A percentile compares a stretch with the other conserved stretches of the same genome.
phyloP scores from a whole-genome alignment of 2,329 filamentous ascomycete species.

The Stagonosporopsis chrysanthemi region DNA sequence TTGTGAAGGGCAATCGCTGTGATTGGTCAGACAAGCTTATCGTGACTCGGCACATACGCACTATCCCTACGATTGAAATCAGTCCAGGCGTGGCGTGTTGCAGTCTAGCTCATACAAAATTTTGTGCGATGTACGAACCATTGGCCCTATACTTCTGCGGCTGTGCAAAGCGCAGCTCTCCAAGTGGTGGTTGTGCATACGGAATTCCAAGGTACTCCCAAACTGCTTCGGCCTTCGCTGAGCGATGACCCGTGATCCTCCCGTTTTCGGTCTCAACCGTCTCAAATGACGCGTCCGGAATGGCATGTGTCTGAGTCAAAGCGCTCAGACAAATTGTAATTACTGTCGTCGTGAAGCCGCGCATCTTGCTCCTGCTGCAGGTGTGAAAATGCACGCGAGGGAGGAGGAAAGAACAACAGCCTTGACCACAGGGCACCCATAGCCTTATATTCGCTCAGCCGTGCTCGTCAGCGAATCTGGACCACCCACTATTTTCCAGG shows the following conservation, averaged over 20 bases:
- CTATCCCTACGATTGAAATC: constrained; percentile 18
- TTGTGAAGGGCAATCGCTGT: constrained; percentile 34
- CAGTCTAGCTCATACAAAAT: constrained; percentile 17
- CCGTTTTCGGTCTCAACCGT: constrained; percentile 21
- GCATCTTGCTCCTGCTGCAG: not conserved
- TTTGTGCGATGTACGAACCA: constrained; percentile 16
- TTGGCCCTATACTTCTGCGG: constrained; percentile 27
- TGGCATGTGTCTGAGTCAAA: not conserved
- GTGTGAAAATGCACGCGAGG: not conserved
- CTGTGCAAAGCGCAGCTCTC: constrained; percentile 40
- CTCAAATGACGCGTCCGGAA: not conserved
- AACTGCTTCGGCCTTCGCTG: constrained; percentile 25
- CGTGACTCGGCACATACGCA: constrained; percentile 1
- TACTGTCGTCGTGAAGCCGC: not conserved
- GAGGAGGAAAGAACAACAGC: not conserved
- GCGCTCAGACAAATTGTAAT: not conserved
- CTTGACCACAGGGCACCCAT: not conserved
- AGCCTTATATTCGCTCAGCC: not conserved
- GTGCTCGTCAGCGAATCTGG: not conserved
- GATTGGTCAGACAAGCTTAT: constrained; percentile 6
- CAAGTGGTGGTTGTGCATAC: constrained; percentile 43
- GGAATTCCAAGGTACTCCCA: constrained; percentile 47
- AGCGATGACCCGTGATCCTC: constrained; percentile 33
- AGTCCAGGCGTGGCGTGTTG: not conserved
- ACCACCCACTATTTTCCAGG: too few relatives aligned